phyloP scores from a whole-genome alignment of 2,329 filamentous ascomycete genomes.

The Botrytis fragariae region DNA sequence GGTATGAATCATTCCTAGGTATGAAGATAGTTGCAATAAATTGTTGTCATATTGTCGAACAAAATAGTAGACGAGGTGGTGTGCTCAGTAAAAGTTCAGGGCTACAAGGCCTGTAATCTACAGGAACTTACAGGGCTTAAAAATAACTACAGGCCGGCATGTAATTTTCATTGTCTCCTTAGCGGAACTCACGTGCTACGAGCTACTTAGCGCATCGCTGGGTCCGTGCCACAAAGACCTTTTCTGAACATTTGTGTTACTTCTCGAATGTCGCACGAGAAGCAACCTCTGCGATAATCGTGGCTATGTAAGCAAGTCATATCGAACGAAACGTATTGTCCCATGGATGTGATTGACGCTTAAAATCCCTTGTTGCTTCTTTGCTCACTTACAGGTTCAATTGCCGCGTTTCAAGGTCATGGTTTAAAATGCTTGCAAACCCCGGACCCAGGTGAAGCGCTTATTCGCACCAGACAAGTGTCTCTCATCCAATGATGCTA shows the following conservation, averaged over 20 bases:
- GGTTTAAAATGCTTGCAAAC: not conserved
- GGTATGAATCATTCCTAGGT: not conserved
- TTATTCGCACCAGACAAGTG: slow-evolving; percentile 3
- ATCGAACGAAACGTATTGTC: not conserved
- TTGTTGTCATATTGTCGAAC: not conserved
- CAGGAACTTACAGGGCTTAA: not conserved
- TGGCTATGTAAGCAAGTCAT: slow-evolving; percentile 6
- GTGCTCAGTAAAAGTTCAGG: not conserved
- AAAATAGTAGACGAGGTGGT: not conserved
- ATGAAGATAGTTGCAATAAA: not conserved
- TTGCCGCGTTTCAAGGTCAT: not conserved
- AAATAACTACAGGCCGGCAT: not conserved
- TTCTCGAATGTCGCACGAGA: not conserved
- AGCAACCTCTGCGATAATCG: not conserved
- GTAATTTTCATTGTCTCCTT: not conserved
- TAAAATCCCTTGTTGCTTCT: not conserved
- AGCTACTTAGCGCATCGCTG: not conserved
- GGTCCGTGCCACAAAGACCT: not conserved
- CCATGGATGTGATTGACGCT: not conserved
- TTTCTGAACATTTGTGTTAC: not conserved
- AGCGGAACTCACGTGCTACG: not conserved
- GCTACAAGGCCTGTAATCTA: not conserved
- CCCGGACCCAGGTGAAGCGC: slow-evolving; percentile 6
- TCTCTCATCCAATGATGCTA: slow-evolving; percentile 11
- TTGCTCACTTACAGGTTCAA: not conserved